Conservation (phyloP, 441 rosid genomes). For the Populus tomentosa region DNA sequence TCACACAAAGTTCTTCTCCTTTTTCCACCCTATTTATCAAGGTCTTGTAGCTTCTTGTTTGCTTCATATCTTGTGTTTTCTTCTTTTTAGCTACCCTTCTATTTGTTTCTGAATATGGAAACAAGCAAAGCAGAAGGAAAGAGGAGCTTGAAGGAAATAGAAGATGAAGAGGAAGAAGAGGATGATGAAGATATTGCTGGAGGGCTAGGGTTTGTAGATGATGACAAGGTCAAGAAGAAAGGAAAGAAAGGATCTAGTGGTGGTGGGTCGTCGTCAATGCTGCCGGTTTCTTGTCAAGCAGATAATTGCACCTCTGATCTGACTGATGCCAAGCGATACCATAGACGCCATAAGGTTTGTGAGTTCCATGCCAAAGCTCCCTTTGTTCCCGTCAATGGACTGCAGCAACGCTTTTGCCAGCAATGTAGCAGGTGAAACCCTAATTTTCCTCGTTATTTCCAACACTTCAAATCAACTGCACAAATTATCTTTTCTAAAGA, state of each 20-base stretch:
- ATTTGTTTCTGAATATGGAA: constrained; percentile 32
- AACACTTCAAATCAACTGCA: background rate
- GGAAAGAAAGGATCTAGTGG: constrained; percentile 35
- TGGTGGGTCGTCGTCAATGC: constrained; percentile 12
- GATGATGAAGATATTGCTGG: constrained; percentile 35
- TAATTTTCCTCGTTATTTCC: background rate
- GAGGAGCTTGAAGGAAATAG: constrained; percentile 45
- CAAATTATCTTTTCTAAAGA: too few relatives aligned
- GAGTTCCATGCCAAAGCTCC: constrained; percentile 74
- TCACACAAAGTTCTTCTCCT: constrained; percentile 18
- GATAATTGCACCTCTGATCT: constrained; percentile 55
- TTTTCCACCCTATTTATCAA: constrained; percentile 13
- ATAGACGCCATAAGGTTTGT: constrained; percentile 80
- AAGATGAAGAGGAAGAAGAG: constrained; percentile 58
- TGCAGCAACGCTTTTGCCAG: constrained; percentile 80
- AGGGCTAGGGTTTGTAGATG: constrained; percentile 33
- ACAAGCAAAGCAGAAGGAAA: constrained; percentile 54
- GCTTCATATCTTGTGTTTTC: too few relatives aligned
- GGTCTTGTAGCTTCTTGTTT: too few relatives aligned
- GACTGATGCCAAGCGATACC: constrained; percentile 63
- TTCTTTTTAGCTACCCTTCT: background rate
- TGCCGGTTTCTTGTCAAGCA: constrained; percentile 49
- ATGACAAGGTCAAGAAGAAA: constrained; percentile 44
- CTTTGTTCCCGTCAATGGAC: constrained; percentile 45
- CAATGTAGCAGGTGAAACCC: constrained; percentile 82